Evolutionary conservation across 306 rosid genomes (phyloP), one percentile per base, ranked within the genome.

Genomic region (Betula pendula): DNA sequence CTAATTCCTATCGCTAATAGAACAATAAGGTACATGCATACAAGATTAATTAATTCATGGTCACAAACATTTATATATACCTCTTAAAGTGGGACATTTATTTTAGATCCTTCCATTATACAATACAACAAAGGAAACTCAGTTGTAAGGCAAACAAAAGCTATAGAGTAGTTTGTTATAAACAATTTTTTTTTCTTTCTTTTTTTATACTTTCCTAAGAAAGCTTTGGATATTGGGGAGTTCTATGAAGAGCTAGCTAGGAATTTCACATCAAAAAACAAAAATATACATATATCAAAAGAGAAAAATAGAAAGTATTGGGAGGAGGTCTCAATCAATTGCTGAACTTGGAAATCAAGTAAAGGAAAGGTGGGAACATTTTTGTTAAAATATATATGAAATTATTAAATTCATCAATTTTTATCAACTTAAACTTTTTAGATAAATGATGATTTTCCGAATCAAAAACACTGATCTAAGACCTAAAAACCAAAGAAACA

Each of bases 331-430:
- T 2, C 35, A 44, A 25, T 25, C 16, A 27, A 42, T 73, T 63
- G 72, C 59, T 86, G 72, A 71, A 81, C 77, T 75, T 87, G 87
- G 79, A 89, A 88, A 86, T 91, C 96, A 79, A 84, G 86, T 81
- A 83, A 88, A 22, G 91, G 87, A 75, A 87, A 90, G 20, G 92
- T 88, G 11, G 99, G 88, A 72, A 83, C 88, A 72, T 90, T 96
- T 85, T 91, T 95, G n/a, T n/a, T n/a, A n/a, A n/a, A n/a, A n/a
- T n/a, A n/a, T n/a, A n/a, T n/a, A n/a, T n/a, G n/a, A n/a, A n/a
- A n/a, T n/a, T n/a, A n/a, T n/a, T n/a, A n/a, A n/a, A n/a, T n/a
- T n/a, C n/a, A n/a, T n/a, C n/a, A n/a, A n/a, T n/a, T n/a, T n/a
- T n/a, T n/a, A n/a, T n/a, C n/a, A n/a, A n/a, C n/a, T n/a, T n/a